Evolutionary conservation across 2,329 filamentous ascomycete species (phyloP).

Genomic region (Pseudogymnoascus sp.): DNA sequence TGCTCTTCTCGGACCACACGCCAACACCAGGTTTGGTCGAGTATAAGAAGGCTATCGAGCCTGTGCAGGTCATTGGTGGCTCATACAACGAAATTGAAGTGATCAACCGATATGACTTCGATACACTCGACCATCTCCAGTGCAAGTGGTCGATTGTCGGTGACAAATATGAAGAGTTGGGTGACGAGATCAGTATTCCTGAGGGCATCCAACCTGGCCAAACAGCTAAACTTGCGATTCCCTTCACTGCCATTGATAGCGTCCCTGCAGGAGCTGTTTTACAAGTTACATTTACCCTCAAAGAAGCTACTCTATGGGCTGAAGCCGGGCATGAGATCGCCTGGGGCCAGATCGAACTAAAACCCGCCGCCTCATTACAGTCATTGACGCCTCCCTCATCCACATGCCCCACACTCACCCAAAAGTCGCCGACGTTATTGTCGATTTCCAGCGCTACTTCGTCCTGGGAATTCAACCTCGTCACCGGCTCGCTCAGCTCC

Average conservation of each 20-base stretch:
- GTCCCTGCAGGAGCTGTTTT: slow-evolving; percentile 37
- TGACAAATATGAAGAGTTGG: slow-evolving; percentile 30
- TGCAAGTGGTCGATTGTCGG: slow-evolving; percentile 38
- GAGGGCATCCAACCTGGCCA: slow-evolving; percentile 30
- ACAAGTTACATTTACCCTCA: slow-evolving; percentile 39
- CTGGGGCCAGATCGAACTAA: slow-evolving; percentile 36
- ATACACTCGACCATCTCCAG: slow-evolving; percentile 40
- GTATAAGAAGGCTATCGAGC: slow-evolving; percentile 34
- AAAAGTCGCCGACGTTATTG: slow-evolving; percentile 20
- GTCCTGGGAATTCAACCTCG: slow-evolving; percentile 38
- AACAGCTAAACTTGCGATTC: slow-evolving; percentile 14
- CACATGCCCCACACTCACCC: slow-evolving; percentile 19
- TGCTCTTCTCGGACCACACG: slow-evolving; percentile 33
- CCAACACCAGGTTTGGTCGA: slow-evolving; percentile 34
- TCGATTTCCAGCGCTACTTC: slow-evolving; percentile 18
- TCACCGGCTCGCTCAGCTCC: slow-evolving; percentile 34
- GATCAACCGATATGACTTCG: slow-evolving; percentile 43
- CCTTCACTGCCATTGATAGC: slow-evolving; percentile 9
- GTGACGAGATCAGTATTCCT: slow-evolving; percentile 14
- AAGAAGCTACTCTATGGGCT: slow-evolving; percentile 42
- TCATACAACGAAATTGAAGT: slow-evolving; percentile 20
- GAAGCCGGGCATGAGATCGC: slow-evolving; percentile 42
- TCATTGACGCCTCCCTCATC: slow-evolving; percentile 9
- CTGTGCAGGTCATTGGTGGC: slow-evolving; percentile 27
- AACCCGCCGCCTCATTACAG: slow-evolving; percentile 17